Evolutionary conservation across 768 basidiomycete species (phyloP), one percentile per base, ranked within the genome.

Genomic region (Mycena galericulata): DNA sequence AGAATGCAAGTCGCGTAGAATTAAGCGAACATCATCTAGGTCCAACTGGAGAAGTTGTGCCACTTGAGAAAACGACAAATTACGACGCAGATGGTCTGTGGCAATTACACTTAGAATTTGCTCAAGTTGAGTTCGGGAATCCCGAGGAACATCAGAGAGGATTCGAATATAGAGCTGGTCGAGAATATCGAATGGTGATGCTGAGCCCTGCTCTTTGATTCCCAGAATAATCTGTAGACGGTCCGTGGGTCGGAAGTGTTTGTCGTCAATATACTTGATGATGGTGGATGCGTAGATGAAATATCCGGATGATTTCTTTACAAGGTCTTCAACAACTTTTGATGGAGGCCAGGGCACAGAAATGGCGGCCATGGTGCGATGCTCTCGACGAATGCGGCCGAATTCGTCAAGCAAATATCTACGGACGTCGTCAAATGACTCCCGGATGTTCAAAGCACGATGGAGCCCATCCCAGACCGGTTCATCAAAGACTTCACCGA

Each of bases 151-250:
- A 3, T 1, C 18, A 14, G 30, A n/a, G 3, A 64, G 62, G 3
- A 64, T 64, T 64, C 56, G 62, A 17, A n/a, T 64, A 54, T 64
- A 64, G 32, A 65, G 32, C 27, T 56, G 43, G 22, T 65, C 54
- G 2, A 65, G 54, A 5, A 53, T n/a, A 6, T 27, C 38, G 38
- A 45, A 47, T 3, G 62, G 62, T 15, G 53, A 36, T 36, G 18
- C 45, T 20, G 9, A 29, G 12, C 49, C 34, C 2, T 43, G 6
- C 3, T 40, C 41, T 1, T 12, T 11, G 6, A 56, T 56, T 30
- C 54, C 63, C 46, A 65, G 22, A 22, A 65, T 38, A 14, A 47
- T 18, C 10, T 27, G 36, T 7, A 65, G 34, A 24, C 63, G 27
- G 3, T 64, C 53, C 4, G 51, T 64, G 2, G 62, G 62, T 30